These are phyloP conservation scores for Kazachstania bromeliacearum DNA, from an alignment of 805 yeast species.

Conservation along the genomic window DNA sequence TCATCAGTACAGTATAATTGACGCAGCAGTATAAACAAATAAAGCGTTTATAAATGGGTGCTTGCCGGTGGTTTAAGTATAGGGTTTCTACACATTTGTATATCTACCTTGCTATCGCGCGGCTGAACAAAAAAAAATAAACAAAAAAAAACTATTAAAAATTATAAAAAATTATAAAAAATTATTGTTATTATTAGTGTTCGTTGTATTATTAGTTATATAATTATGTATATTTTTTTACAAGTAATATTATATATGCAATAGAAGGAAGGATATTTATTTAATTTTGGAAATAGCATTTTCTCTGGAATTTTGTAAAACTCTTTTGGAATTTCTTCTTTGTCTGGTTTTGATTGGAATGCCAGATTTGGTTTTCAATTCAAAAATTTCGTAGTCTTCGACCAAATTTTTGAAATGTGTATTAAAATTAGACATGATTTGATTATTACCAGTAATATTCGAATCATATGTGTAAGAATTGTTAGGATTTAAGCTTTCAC, in stretches of 20 bases:
- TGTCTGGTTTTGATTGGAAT: background rate
- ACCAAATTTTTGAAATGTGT: constrained; percentile 23
- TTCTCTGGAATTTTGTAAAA: background rate
- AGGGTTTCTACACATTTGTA: too few species aligned
- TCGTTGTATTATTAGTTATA: too few species aligned
- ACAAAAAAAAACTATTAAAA: too few species aligned
- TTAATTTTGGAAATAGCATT: background rate
- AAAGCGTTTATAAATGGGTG: background rate
- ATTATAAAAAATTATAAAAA: too few species aligned
- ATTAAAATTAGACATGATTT: constrained; percentile 19
- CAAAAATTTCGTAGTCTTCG: constrained; percentile 24
- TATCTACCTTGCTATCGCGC: too few species aligned
- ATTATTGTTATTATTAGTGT: too few species aligned
- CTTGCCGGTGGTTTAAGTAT: too few species aligned
- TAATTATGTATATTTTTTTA: too few species aligned
- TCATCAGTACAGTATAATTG: background rate
- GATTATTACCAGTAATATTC: constrained; percentile 6
- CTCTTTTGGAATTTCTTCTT: background rate
- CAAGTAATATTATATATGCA: too few species aligned
- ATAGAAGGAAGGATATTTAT: too few species aligned
- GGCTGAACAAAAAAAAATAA: too few species aligned
- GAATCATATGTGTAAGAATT: constrained; percentile 1
- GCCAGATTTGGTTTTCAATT: constrained; percentile 8
- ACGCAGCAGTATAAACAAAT: constrained; percentile 4
- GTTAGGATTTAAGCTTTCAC: background rate